phyloP scores from a whole-genome alignment of 2,329 filamentous ascomycete genomes.

The Pleomassaria siparia region DNA sequence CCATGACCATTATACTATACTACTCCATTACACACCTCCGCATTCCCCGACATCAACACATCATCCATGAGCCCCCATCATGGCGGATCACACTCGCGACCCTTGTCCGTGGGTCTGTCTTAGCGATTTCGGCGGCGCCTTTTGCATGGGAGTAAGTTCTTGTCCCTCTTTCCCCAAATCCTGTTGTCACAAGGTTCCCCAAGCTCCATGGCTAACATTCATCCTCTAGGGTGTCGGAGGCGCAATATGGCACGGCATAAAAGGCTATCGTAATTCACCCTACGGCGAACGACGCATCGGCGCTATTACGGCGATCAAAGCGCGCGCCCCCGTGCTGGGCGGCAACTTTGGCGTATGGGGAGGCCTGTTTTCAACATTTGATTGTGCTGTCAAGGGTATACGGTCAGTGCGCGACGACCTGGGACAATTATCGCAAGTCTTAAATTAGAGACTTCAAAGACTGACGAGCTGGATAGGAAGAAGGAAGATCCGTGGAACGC shows the following conservation, averaged over 20 bases:
- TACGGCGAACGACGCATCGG: constrained; percentile 95
- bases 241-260: constrained; percentile 86
- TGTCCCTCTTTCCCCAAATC: neutral
- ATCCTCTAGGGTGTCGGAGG: constrained; percentile 37
- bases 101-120: constrained; percentile 94
- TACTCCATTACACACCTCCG: no score
- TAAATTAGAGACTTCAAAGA: neutral
- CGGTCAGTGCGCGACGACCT: constrained; percentile 21
- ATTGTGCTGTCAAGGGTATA: constrained; percentile 91
- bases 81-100: constrained; percentile 86
- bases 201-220: constrained; percentile 11
- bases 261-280: constrained; percentile 59
- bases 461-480: constrained; percentile 54
- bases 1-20: neutral
- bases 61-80: constrained; percentile 38
- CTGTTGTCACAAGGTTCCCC: constrained; percentile 11
- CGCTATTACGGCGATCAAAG: constrained; percentile 93
- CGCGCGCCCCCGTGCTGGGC: constrained; percentile 90
- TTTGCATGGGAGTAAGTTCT: constrained; percentile 84
- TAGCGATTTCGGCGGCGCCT: constrained; percentile 94
- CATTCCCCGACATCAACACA: constrained; percentile 9
- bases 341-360: constrained; percentile 99
- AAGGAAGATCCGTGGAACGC: constrained; percentile 99
- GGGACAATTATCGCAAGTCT: no score
- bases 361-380: constrained; percentile 91